These are phyloP conservation scores for Diplodia corticola DNA, from an alignment of 2,329 filamentous ascomycete species.

Conservation along the genomic window DNA sequence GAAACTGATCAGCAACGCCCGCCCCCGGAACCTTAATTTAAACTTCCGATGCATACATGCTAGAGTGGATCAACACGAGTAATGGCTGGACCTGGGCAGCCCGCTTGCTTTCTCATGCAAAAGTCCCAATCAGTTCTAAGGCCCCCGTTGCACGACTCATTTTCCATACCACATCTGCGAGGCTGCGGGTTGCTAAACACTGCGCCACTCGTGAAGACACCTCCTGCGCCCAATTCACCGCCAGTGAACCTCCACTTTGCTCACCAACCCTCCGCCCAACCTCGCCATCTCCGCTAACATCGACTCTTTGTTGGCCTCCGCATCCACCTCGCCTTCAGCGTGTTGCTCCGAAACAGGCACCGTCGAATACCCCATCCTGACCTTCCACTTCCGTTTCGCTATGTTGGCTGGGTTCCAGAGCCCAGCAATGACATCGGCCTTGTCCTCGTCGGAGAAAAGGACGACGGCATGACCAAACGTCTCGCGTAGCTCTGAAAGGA, in stretches of 20 bases:
- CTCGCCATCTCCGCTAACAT: conserved; percentile 72
- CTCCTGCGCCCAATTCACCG: background rate
- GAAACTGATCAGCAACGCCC: background rate
- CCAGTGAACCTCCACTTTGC: conserved; percentile 22
- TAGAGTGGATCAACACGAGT: background rate
- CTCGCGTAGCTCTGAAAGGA: conserved; percentile 66
- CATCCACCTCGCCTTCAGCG: conserved; percentile 46
- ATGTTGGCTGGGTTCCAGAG: conserved; percentile 63
- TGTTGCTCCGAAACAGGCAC: conserved; percentile 47
- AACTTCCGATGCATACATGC: background rate
- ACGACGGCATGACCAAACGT: conserved; percentile 70
- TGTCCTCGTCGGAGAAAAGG: conserved; percentile 73
- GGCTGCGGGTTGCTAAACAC: background rate
- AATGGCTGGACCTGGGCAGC: background rate
- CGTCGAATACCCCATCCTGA: conserved; percentile 69
- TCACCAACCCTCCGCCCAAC: conserved; percentile 61
- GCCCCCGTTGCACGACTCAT: background rate
- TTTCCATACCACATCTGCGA: background rate
- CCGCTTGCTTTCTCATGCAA: no score
- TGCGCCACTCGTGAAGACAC: background rate
- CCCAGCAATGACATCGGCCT: conserved; percentile 61
- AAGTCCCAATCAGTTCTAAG: background rate
- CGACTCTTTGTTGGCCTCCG: conserved; percentile 66
- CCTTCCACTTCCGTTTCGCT: conserved; percentile 62
- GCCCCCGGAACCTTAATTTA: background rate